Evolutionary conservation across 2,329 filamentous ascomycete species (phyloP).

Genomic region (Teratosphaeria zuluensis): DNA sequence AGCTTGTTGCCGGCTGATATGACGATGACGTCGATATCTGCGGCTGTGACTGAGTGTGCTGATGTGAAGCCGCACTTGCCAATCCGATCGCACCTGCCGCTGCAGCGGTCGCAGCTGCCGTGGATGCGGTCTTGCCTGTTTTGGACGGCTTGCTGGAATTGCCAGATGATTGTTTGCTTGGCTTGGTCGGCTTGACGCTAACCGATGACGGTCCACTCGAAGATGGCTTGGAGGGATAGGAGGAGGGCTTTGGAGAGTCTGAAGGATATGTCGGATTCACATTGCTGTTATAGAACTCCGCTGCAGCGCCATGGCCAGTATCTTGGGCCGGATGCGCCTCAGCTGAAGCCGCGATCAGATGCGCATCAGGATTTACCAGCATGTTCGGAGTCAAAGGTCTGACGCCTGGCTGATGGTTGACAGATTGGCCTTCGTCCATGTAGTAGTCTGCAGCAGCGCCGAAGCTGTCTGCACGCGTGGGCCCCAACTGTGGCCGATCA

Average conservation of each 20-base stretch:
- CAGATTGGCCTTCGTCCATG: slow-evolving; percentile 52
- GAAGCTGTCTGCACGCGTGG: slow-evolving; percentile 28
- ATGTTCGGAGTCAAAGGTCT: slow-evolving; percentile 44
- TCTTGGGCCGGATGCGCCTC: slow-evolving; percentile 47
- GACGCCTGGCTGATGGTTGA: slow-evolving; percentile 50
- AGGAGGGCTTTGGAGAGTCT: slow-evolving; percentile 10
- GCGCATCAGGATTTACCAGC: slow-evolving; percentile 42
- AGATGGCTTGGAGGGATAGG: slow-evolving; percentile 3
- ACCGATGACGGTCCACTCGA: neutral
- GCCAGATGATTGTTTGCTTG: slow-evolving; percentile 1
- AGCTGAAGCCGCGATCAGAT: slow-evolving; percentile 45
- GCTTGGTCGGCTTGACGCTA: slow-evolving; percentile 1
- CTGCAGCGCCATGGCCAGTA: slow-evolving; percentile 50
- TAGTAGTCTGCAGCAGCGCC: slow-evolving; percentile 55
- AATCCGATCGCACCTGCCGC: neutral
- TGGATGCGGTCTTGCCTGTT: slow-evolving; percentile 5
- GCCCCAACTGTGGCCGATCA: slow-evolving; percentile 37
- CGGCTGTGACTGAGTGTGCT: neutral
- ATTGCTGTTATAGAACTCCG: slow-evolving; percentile 42
- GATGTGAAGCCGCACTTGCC: neutral
- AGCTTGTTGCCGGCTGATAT: neutral
- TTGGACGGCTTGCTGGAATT: slow-evolving; percentile 9
- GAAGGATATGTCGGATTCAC: slow-evolving; percentile 6
- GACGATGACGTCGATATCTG: neutral
- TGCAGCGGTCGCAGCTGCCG: slow-evolving; percentile 1